Evolutionary conservation across 176 grass and related monocot species (phyloP).

Genomic region (Hsuehochloa calcarea): DNA sequence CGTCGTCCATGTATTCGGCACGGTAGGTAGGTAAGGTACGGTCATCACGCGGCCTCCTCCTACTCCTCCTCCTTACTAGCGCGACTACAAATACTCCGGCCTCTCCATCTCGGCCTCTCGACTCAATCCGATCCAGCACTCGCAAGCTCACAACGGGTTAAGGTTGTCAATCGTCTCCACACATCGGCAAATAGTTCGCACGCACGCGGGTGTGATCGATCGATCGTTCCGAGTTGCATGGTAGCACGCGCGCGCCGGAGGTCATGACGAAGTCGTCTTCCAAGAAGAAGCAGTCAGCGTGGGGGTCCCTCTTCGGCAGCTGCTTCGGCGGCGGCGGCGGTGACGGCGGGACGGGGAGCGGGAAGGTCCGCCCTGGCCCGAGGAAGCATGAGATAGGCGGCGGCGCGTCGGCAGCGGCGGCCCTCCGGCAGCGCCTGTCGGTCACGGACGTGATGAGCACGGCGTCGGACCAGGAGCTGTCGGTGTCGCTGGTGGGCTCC

Average conservation of each 20-base stretch:
- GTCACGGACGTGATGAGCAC: conserved; percentile 59
- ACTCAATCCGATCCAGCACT: not conserved
- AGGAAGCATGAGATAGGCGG: not conserved
- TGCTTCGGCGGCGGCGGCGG: not conserved
- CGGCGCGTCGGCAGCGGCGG: not conserved
- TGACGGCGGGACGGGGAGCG: not conserved
- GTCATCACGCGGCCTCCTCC: not conserved
- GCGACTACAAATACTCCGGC: conserved; percentile 15
- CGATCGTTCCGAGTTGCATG: not conserved
- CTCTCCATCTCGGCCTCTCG: not conserved
- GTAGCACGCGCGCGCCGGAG: not conserved
- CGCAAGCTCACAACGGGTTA: not conserved
- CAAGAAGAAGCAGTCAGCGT: conserved; percentile 3
- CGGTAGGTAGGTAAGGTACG: conserved; percentile 7
- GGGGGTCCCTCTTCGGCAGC: conserved; percentile 26
- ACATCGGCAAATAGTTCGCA: not conserved
- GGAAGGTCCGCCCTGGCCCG: conserved; percentile 32
- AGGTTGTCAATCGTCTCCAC: not conserved
- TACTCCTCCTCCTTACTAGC: not conserved
- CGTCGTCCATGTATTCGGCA: conserved; percentile 40
- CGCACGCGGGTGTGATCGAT: not conserved
- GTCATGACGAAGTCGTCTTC: not conserved
- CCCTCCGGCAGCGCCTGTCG: conserved; percentile 47
- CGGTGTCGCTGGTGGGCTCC: conserved; percentile 67
- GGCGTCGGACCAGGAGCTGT: conserved; percentile 68